These are phyloP conservation scores for Populus tomentosa DNA, from an alignment of 441 rosid genomes.

Conservation along the genomic window DNA sequence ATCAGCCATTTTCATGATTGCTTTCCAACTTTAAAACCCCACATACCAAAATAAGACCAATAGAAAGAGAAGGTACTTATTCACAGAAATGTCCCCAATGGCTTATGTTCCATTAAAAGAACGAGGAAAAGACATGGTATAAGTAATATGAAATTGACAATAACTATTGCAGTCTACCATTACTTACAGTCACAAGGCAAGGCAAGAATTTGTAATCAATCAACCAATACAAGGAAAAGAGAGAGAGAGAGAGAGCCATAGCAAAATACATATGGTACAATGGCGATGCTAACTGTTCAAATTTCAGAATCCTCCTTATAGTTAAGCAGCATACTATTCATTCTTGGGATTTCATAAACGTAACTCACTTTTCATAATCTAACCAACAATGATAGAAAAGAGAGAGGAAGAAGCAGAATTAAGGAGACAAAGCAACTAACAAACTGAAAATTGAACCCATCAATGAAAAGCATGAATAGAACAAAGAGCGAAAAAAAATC, in stretches of 20 bases:
- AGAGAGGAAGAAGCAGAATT: neutral
- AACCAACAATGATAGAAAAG: neutral
- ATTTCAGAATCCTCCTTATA: neutral
- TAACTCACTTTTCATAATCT: neutral
- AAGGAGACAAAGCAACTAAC: neutral
- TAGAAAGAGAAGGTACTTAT: neutral
- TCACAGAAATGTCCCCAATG: neutral
- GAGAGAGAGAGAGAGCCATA: neutral
- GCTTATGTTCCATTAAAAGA: neutral
- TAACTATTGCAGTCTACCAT: neutral
- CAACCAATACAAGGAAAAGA: neutral
- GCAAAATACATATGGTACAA: neutral
- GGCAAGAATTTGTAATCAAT: neutral
- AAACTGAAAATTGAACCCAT: neutral
- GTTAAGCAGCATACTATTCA: neutral
- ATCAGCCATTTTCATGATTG: too few relatives aligned
- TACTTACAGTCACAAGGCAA: neutral
- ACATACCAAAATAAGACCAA: neutral
- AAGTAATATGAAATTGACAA: neutral
- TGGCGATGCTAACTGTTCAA: neutral
- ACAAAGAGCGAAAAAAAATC: neutral
- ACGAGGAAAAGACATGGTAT: neutral
- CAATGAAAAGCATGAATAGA: conserved; percentile 1
- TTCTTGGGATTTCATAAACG: neutral
- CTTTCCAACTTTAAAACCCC: too few relatives aligned